Evolutionary conservation across 2,329 filamentous ascomycete species (phyloP), one percentile per base, ranked within the genome.

Genomic region (Emmonsiellopsis sp.): DNA sequence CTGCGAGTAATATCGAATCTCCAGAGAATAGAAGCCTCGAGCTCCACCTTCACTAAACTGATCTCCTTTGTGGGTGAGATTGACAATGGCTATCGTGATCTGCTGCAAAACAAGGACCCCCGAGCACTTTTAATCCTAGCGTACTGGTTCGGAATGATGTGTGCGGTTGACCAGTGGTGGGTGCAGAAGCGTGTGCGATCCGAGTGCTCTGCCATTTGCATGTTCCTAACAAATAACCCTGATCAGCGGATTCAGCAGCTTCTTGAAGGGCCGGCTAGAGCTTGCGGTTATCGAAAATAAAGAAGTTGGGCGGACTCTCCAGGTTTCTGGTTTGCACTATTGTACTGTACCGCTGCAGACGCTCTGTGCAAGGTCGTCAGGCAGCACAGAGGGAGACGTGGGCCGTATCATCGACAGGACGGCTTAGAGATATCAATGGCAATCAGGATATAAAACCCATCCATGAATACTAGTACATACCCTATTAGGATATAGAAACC

Each of bases 91-190:
- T 67, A 65, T 41, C 51, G 66, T 15, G 55, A 55, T 15, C 54
- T 67, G 2, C 38, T 65, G 2, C 54, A 59, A 30, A 40, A 51
- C n/a, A 58, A 62, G 34, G 65, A 68, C 48, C 53, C 59, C 0
- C 54, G 58, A 7, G 65, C 64, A n/a, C 51, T 68, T 7, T 38
- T 66, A 1, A 58, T 68, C 6, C 44, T 68, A 35, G 62, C 61
- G 4, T 55, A 65, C 13, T 68, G 66, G 66, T 64, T 67, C 59
- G 65, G 62, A 0, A 57, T 65, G 2, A 66, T 67, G 65, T 67
- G 65, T 35, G 50, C 49, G 1, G 8, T 67, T 3, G 58, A 63
- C 4, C 49, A 66, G 44, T 67, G 61, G 59, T 68, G 66, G 66
- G 50, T 67, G 2, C 62, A 66, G 37, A 59, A 59, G 1, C 57